These are phyloP conservation scores for Helotiales sp. DNA, from an alignment of 2,329 filamentous ascomycete genomes.

Conservation along the genomic window DNA sequence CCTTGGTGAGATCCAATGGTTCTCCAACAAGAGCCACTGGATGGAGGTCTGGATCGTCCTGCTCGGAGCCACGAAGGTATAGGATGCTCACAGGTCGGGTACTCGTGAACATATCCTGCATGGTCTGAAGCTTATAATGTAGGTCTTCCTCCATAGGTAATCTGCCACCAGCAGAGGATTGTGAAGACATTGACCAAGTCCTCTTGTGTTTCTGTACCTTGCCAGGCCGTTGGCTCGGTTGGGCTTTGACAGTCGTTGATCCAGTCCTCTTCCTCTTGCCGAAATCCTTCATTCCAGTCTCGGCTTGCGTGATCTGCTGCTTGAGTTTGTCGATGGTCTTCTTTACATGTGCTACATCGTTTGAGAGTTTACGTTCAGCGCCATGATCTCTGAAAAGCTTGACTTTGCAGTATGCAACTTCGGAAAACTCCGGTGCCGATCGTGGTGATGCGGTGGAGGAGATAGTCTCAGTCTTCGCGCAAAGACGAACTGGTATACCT, in stretches of 20 bases:
- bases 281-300: conserved; percentile 66
- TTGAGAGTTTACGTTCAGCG: conserved; percentile 90
- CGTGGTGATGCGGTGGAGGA: conserved; percentile 50
- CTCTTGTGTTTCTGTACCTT: conserved; percentile 89
- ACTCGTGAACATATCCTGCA: conserved; percentile 88
- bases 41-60: conserved; percentile 77
- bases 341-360: conserved; percentile 91
- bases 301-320: conserved; percentile 83
- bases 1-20: conserved; percentile 57
- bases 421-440: conserved; percentile 51
- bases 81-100: conserved; percentile 76
- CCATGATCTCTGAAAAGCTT: conserved; percentile 97
- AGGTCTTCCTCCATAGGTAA: conserved; percentile 71
- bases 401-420: conserved; percentile 94
- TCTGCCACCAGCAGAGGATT: conserved; percentile 59
- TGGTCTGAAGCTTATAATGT: conserved; percentile 72
- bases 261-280: conserved; percentile 62
- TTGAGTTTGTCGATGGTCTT: conserved; percentile 96
- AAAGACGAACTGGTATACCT: conserved; percentile 90
- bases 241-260: conserved; percentile 44
- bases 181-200: conserved; percentile 92
- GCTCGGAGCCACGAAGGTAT: conserved; percentile 73
- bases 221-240: conserved; percentile 60
- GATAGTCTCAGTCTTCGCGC: conserved; percentile 80
- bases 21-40: conserved; percentile 75